phyloP scores from a whole-genome alignment of 139 green algal species.

The Chlamydomonas schloesseri region DNA sequence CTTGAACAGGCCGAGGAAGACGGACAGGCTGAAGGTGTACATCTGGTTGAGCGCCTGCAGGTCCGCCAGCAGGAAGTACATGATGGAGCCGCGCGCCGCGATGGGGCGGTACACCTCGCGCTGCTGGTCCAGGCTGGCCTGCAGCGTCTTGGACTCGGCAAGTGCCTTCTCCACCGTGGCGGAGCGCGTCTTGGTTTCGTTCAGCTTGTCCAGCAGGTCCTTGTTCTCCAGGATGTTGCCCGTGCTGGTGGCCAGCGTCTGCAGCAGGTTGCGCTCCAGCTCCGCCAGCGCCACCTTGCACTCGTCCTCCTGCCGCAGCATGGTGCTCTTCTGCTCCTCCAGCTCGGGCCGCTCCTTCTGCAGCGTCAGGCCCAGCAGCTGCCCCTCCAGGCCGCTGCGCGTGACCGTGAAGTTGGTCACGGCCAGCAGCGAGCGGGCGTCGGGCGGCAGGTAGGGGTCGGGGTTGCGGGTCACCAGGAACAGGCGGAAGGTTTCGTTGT shows the following conservation, averaged over 20 bases:
- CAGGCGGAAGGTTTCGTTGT: conserved; percentile 78
- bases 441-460: conserved; percentile 67
- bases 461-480: conserved; percentile 84
- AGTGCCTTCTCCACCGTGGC: conserved; percentile 68
- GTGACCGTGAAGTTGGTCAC: conserved; percentile 86
- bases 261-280: conserved; percentile 71
- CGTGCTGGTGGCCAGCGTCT: conserved; percentile 51
- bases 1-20: conserved; percentile 73
- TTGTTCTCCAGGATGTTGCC: conserved; percentile 87
- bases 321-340: conserved; percentile 77
- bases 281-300: conserved; percentile 78
- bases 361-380: conserved; percentile 80
- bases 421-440: conserved; percentile 69
- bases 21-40: conserved; percentile 80
- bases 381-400: conserved; percentile 67
- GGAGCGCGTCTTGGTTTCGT: conserved; percentile 81
- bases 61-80: conserved; percentile 77
- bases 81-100: conserved; percentile 61
- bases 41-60: conserved; percentile 75
- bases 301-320: conserved; percentile 77
- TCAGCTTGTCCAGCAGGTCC: conserved; percentile 79
- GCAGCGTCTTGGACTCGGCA: conserved; percentile 64
- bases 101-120: conserved; percentile 71
- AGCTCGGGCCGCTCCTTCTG: conserved; percentile 84
- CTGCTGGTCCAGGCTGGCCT: conserved; percentile 75